These are phyloP conservation scores for Podospora bellae-mahoneyi DNA, from an alignment of 495 filamentous ascomycete genomes.

Conservation along the genomic window DNA sequence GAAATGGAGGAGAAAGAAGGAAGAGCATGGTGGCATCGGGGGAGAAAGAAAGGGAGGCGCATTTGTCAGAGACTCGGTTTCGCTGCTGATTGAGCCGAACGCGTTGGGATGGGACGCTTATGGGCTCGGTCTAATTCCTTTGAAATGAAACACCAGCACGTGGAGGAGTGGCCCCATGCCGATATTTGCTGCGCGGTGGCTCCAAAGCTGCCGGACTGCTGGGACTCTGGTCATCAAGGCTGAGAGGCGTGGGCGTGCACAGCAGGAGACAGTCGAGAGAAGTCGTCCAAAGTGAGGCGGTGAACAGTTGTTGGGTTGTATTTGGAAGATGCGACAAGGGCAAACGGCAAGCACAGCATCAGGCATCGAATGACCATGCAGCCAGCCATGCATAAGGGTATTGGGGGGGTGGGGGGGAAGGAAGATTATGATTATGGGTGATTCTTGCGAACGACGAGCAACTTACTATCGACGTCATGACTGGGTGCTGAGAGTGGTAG, in stretches of 20 bases:
- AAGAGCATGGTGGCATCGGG: slow-evolving; percentile 10
- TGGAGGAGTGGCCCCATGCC: slow-evolving; percentile 16
- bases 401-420: neutral
- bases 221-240: neutral
- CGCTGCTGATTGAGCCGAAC: neutral
- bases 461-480: slow-evolving; percentile 50
- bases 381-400: neutral
- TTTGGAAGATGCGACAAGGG: slow-evolving; percentile 13
- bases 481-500: slow-evolving; percentile 8
- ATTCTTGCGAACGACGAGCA: neutral
- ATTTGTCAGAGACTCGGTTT: neutral
- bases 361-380: slow-evolving; percentile 6
- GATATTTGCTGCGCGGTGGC: slow-evolving; percentile 14
- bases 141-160: slow-evolving; percentile 20
- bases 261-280: neutral
- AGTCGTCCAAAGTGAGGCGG: slow-evolving; percentile 20
- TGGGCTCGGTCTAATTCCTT: slow-evolving; percentile 12
- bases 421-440: neutral
- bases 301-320: slow-evolving; percentile 19
- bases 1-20: slow-evolving; percentile 7
- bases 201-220: slow-evolving; percentile 7
- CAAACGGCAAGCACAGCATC: slow-evolving; percentile 6
- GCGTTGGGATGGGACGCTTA: neutral
- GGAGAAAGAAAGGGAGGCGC: slow-evolving; percentile 7
- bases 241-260: slow-evolving; percentile 7